Percentiles rank a stretch among this genome's conserved stretches.
These are phyloP conservation scores for Fomitopsis pinicola DNA, from an alignment of 1,284 basidiomycete genomes.

Conservation along the genomic window DNA sequence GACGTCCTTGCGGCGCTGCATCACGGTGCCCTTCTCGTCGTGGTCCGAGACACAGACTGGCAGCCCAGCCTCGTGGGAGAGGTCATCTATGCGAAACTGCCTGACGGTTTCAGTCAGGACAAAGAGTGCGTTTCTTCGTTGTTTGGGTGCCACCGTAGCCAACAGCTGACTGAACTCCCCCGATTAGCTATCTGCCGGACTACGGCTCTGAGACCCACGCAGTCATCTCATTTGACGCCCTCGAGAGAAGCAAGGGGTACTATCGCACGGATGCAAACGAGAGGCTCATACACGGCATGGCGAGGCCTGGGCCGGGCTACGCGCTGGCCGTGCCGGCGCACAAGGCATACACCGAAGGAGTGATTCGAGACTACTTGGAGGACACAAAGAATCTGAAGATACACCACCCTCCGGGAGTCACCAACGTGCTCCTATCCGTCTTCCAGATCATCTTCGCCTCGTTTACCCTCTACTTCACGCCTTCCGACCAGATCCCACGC, in stretches of 20 bases:
- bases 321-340: constrained; percentile 1
- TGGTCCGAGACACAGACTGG: background rate
- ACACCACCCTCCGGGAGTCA: background rate
- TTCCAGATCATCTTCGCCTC: constrained; percentile 3
- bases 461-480: background rate
- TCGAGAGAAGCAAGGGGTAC: background rate
- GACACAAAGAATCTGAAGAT: background rate
- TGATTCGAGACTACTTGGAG: background rate
- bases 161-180: background rate
- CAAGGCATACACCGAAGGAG: background rate
- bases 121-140: background rate
- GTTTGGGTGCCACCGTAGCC: background rate
- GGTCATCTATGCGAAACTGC: background rate
- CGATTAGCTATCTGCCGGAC: background rate
- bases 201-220: background rate
- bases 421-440: background rate
- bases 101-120: background rate
- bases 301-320: background rate
- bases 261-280: background rate
- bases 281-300: background rate
- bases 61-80: background rate
- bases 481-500: background rate
- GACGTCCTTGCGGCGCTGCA: constrained; percentile 2
- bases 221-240: background rate
- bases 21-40: constrained; percentile 2